Evolutionary conservation across 2,329 filamentous ascomycete species (phyloP).

Genomic region (Colletotrichum sp.): DNA sequence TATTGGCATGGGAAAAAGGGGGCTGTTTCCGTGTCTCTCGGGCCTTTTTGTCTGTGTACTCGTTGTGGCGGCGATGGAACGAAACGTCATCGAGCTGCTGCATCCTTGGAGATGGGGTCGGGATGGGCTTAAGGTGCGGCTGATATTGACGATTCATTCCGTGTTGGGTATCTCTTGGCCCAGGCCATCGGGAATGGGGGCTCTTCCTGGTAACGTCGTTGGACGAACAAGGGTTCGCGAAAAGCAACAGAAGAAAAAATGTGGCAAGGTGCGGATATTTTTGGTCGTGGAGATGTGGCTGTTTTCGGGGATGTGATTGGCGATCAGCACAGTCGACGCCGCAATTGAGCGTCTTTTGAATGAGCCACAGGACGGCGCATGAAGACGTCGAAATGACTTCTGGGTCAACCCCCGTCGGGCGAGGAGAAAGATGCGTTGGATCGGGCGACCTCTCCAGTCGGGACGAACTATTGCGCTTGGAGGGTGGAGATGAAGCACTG

Average conservation of each 20-base stretch:
- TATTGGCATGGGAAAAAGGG: constrained; percentile 8
- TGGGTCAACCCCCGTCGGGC: constrained; percentile 12
- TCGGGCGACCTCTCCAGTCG: constrained; percentile 4
- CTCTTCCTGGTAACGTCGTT: constrained; percentile 5
- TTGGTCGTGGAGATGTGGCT: constrained; percentile 19
- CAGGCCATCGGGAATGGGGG: constrained; percentile 11
- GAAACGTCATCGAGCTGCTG: constrained; percentile 15
- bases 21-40: constrained; percentile 3
- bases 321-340: neutral
- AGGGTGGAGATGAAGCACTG: constrained; percentile 3
- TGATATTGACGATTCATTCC: constrained; percentile 11
- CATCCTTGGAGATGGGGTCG: constrained; percentile 9
- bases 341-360: constrained; percentile 2
- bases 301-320: constrained; percentile 1
- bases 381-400: constrained; percentile 17
- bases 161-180: constrained; percentile 9
- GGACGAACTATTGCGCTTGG: constrained; percentile 21
- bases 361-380: constrained; percentile 19
- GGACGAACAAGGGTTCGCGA: constrained; percentile 16
- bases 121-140: constrained; percentile 16
- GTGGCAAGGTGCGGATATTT: constrained; percentile 14
- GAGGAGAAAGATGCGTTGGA: neutral
- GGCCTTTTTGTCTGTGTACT: constrained; percentile 1
- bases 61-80: constrained; percentile 2
- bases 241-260: neutral